These are phyloP conservation scores for Xylaria sp. DNA, from an alignment of 495 filamentous ascomycete species.

Conservation along the genomic window DNA sequence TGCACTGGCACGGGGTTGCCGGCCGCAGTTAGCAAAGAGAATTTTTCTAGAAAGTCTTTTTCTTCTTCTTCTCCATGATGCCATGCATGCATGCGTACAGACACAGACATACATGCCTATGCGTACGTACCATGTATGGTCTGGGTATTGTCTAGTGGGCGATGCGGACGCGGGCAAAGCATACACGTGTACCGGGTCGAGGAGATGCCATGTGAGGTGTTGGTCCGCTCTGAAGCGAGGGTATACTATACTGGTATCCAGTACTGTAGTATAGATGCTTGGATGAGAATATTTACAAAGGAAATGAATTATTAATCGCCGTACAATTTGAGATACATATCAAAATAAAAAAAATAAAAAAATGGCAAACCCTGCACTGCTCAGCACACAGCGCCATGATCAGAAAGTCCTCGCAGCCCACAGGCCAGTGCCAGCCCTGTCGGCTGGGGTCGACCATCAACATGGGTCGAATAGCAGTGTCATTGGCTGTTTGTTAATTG, in stretches of 20 bases:
- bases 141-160: neutral
- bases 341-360: constrained; percentile 2
- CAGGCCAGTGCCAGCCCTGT: constrained; percentile 13
- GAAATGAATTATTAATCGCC: too few relatives aligned
- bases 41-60: constrained; percentile 1
- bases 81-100: constrained; percentile 11
- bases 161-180: neutral
- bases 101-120: neutral
- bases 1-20: constrained; percentile 20
- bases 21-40: constrained; percentile 8
- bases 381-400: constrained; percentile 2
- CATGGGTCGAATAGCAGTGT: constrained; percentile 1
- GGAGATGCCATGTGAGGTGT: neutral
- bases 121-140: too few relatives aligned
- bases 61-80: neutral
- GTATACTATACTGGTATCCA: too few relatives aligned
- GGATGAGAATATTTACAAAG: too few relatives aligned
- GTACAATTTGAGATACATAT: too few relatives aligned
- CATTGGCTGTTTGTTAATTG: constrained; percentile 13
- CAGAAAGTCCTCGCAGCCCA: constrained; percentile 18
- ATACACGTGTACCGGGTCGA: neutral
- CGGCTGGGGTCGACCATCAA: constrained; percentile 5
- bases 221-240: neutral
- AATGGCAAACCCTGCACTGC: neutral
- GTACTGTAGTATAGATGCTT: neutral